Conservation (phyloP, 164 flowering plant species). For the Chloranthus sessilifolius region DNA sequence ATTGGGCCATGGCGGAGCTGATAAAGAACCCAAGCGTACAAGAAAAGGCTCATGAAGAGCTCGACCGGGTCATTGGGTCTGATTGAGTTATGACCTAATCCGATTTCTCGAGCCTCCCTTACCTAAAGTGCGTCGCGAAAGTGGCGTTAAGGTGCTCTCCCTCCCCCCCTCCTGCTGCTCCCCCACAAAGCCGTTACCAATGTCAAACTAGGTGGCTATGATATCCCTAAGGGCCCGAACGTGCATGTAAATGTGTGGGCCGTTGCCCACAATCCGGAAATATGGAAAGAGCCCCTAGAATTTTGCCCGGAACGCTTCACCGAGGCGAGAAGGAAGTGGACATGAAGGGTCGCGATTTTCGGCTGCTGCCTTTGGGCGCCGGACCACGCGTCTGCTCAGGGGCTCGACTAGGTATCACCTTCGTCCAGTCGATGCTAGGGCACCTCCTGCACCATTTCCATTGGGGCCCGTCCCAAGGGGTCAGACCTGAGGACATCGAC, state of each 20-base stretch:
- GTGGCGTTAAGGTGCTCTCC: constrained; percentile 26
- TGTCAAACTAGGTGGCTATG: constrained; percentile 29
- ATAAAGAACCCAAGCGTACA: constrained; percentile 29
- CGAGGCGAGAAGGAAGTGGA: constrained; percentile 29
- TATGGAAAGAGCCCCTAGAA: constrained; percentile 24
- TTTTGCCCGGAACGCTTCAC: constrained; percentile 29
- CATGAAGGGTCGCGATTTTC: constrained; percentile 28
- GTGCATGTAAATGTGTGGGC: constrained; percentile 31
- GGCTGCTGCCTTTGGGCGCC: constrained; percentile 29
- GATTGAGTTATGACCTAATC: constrained; percentile 23
- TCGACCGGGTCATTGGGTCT: constrained; percentile 24
- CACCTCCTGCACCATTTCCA: constrained; percentile 29
- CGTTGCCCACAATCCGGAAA: constrained; percentile 22
- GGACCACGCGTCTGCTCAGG: constrained; percentile 29
- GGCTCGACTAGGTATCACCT: constrained; percentile 23
- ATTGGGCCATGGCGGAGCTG: constrained; percentile 34
- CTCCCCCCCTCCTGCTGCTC: constrained; percentile 28
- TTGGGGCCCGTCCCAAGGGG: constrained; percentile 22
- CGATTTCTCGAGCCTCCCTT: constrained; percentile 24
- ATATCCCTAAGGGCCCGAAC: constrained; percentile 25
- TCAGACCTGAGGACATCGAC: constrained; percentile 19
- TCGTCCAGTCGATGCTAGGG: constrained; percentile 31
- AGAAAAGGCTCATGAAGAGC: constrained; percentile 26
- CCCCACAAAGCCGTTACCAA: constrained; percentile 29
- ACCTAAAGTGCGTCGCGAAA: constrained; percentile 22